Percentiles rank a stretch among this genome's conserved stretches.
Evolutionary conservation across 2,329 filamentous ascomycete species (phyloP).

Genomic region (Alternaria metachromatica): DNA sequence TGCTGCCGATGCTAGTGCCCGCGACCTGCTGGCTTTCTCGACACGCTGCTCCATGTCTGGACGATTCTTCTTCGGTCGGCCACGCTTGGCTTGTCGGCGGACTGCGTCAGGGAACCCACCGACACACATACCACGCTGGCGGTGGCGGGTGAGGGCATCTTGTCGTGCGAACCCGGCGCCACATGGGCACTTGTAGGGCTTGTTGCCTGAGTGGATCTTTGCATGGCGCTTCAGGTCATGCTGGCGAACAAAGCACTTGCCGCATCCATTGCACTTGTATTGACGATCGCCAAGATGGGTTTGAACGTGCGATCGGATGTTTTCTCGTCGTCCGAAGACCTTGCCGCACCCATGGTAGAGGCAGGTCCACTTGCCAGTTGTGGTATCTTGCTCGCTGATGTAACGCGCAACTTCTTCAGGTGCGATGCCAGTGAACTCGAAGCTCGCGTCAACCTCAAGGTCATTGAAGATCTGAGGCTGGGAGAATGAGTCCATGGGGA

Average conservation of each 20-base stretch:
- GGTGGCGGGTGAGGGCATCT: constrained; percentile 91
- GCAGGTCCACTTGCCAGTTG: constrained; percentile 56
- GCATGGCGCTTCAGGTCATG: constrained; percentile 97
- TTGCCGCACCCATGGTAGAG: constrained; percentile 77
- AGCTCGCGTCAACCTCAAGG: constrained; percentile 65
- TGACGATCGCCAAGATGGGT: constrained; percentile 97
- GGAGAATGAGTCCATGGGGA: constrained; percentile 25
- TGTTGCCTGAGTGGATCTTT: constrained; percentile 96
- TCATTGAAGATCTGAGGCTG: constrained; percentile 44
- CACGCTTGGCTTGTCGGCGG: constrained; percentile 71
- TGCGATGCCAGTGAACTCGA: constrained; percentile 82
- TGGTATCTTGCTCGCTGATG: constrained; percentile 55
- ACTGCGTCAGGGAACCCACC: constrained; percentile 87
- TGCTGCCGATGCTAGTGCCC: constrained; percentile 41
- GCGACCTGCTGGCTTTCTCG: constrained; percentile 62
- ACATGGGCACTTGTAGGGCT: constrained; percentile 93
- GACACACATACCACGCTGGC: constrained; percentile 95
- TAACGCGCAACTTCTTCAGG: constrained; percentile 71
- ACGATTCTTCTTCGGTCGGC: constrained; percentile 67
- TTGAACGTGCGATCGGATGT: constrained; percentile 98
- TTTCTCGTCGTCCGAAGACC: constrained; percentile 95
- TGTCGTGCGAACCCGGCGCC: constrained; percentile 94
- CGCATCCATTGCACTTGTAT: constrained; percentile 90
- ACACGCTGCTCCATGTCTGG: constrained; percentile 65
- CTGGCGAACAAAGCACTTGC: constrained; percentile 95